Conservation (phyloP, 352 stramenopile species). For the Globisporangium nodosum region DNA sequence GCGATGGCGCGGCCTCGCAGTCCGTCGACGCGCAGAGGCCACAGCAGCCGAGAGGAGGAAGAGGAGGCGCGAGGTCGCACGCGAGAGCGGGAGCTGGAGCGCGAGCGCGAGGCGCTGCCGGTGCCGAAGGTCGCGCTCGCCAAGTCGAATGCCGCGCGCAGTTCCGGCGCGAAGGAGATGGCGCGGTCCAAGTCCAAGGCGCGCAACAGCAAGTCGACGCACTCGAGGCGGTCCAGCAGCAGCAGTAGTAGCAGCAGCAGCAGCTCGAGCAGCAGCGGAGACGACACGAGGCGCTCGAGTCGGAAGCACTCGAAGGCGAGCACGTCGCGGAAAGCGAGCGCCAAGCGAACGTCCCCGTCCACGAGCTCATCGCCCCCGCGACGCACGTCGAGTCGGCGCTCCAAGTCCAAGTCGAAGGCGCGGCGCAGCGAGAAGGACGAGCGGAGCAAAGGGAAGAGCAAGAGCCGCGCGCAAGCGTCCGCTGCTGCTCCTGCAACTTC, state of each 20-base stretch:
- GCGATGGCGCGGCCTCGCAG: background rate
- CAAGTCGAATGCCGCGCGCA: background rate
- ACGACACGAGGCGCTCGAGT: background rate
- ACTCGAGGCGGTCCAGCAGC: background rate
- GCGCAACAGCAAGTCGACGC: conserved; percentile 11
- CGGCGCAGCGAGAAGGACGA: conserved; percentile 17
- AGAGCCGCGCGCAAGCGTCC: conserved; percentile 1
- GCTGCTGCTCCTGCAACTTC: background rate
- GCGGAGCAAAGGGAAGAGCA: conserved; percentile 16
- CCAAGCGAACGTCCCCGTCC: conserved; percentile 19
- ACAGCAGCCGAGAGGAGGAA: background rate
- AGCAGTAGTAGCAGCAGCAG: background rate
- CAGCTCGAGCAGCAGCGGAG: background rate
- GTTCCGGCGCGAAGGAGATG: conserved; percentile 16
- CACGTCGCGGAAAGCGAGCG: conserved; percentile 13
- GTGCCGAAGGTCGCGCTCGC: conserved; percentile 4
- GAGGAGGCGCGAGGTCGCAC: background rate
- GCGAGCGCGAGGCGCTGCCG: conserved; percentile 8
- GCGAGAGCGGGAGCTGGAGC: conserved; percentile 5
- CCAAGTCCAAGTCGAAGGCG: conserved; percentile 7
- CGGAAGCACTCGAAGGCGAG: conserved; percentile 7
- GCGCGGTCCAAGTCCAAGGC: conserved; percentile 41
- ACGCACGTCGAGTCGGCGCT: background rate
- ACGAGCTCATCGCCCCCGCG: conserved; percentile 1
- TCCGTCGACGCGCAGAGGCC: background rate